A percentile compares a stretch with the other conserved stretches of the same genome.
phyloP scores from a whole-genome alignment of 257 asterid species.

The Cinchona pubescens region DNA sequence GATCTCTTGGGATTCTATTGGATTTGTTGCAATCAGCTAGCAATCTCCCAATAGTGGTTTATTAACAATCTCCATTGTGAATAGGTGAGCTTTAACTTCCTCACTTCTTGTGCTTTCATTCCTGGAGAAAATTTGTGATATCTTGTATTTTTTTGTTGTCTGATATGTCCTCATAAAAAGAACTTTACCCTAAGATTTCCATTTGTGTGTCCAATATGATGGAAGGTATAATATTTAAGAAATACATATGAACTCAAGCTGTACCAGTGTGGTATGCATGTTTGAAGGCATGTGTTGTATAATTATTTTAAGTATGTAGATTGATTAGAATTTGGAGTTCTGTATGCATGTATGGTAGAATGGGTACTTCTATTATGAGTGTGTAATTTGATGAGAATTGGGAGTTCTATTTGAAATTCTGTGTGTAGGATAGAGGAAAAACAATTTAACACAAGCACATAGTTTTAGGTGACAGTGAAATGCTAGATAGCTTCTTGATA shows the following conservation, averaged over 20 bases:
- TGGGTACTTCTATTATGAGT: too few relatives aligned
- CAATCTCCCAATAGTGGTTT: conserved; percentile 72
- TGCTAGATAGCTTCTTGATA: conserved; percentile 6
- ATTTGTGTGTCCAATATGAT: neutral
- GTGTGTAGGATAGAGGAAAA: neutral
- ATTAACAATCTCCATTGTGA: conserved; percentile 67
- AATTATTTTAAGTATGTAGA: too few relatives aligned
- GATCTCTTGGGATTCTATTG: conserved; percentile 60
- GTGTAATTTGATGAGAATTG: neutral
- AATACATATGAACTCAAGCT: neutral
- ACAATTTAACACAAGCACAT: neutral
- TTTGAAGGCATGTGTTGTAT: too few relatives aligned
- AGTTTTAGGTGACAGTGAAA: neutral
- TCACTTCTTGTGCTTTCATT: neutral
- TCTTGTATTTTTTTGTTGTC: neutral
- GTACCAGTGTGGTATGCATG: neutral
- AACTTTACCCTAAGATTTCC: neutral
- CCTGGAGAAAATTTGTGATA: neutral
- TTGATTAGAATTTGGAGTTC: too few relatives aligned
- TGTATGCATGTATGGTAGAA: too few relatives aligned
- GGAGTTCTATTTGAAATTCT: neutral
- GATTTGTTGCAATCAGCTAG: conserved; percentile 68
- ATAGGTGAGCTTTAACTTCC: conserved; percentile 61
- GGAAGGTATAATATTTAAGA: neutral
- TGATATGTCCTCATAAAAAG: neutral